phyloP scores from a whole-genome alignment of 768 basidiomycete genomes.

The Hericium erinaceus region DNA sequence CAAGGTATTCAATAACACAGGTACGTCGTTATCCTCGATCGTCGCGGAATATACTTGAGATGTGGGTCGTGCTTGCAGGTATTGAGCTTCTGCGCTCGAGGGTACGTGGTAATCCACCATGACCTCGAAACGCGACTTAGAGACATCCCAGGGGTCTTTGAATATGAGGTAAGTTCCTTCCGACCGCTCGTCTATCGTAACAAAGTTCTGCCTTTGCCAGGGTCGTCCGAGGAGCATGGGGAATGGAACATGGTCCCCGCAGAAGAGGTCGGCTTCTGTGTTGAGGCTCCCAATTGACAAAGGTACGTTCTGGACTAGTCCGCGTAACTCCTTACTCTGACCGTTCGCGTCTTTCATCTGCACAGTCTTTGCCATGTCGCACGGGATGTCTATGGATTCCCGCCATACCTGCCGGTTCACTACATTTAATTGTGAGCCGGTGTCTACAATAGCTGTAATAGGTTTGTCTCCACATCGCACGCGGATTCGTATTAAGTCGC shows the following conservation, averaged over 20 bases:
- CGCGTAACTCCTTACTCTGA: constrained; percentile 14
- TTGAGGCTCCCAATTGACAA: constrained; percentile 16
- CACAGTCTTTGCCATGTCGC: not conserved
- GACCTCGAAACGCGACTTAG: not conserved
- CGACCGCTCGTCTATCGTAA: constrained; percentile 15
- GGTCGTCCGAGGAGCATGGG: constrained; percentile 16
- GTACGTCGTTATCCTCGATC: too few species aligned
- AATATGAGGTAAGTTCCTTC: constrained; percentile 13
- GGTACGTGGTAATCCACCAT: not conserved
- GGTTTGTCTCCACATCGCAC: not conserved
- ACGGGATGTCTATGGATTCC: not conserved
- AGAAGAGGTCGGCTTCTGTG: constrained; percentile 16
- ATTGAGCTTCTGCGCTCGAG: not conserved
- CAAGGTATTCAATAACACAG: too few species aligned
- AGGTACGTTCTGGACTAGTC: constrained; percentile 15
- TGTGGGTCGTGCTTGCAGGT: not conserved
- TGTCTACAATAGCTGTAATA: not conserved
- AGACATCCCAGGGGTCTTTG: not conserved
- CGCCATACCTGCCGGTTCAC: not conserved
- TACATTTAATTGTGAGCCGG: not conserved
- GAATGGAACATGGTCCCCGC: constrained; percentile 14
- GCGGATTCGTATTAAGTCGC: not conserved
- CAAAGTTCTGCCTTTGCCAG: constrained; percentile 16
- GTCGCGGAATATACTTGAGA: too few species aligned
- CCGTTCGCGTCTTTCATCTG: constrained; percentile 22